Evolutionary conservation across 768 basidiomycete genomes (phyloP).

Genomic region (Pisolithus microcarpus): DNA sequence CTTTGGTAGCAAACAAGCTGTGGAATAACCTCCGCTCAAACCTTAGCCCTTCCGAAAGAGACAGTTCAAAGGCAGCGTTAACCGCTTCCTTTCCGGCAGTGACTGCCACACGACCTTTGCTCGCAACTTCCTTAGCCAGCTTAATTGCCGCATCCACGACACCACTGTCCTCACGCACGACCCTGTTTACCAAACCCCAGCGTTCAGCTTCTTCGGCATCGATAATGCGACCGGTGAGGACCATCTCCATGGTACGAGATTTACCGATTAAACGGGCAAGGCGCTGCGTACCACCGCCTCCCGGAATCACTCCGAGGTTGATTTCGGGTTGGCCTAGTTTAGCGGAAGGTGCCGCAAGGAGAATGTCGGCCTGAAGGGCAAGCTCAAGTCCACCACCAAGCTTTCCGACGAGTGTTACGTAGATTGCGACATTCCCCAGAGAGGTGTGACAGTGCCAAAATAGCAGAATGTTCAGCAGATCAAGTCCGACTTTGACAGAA

Average conservation of each 20-base stretch:
- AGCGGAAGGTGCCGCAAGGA: conserved; percentile 84
- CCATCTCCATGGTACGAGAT: conserved; percentile 90
- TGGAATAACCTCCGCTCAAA: conserved; percentile 91
- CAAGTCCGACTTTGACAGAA: not conserved
- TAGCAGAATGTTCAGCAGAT: not conserved
- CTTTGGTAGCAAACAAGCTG: conserved; percentile 83
- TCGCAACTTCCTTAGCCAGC: conserved; percentile 71
- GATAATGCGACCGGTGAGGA: conserved; percentile 80
- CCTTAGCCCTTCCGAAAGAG: conserved; percentile 73
- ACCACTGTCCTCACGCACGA: conserved; percentile 71
- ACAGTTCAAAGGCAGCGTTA: conserved; percentile 84
- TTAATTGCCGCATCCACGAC: conserved; percentile 84
- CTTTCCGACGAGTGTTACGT: conserved; percentile 31
- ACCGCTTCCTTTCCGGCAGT: conserved; percentile 91
- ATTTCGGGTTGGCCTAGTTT: conserved; percentile 96
- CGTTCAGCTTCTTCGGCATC: conserved; percentile 72
- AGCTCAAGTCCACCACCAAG: conserved; percentile 97
- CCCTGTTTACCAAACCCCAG: conserved; percentile 83
- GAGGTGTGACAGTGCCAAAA: not conserved
- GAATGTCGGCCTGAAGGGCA: conserved; percentile 93
- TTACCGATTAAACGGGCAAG: conserved; percentile 83
- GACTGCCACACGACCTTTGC: conserved; percentile 76
- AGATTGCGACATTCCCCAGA: not conserved
- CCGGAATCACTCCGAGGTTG: conserved; percentile 90
- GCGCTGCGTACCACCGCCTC: conserved; percentile 90